Percentiles rank a stretch among this genome's conserved stretches.
Evolutionary conservation across 352 stramenopile species (phyloP).

Genomic region (Pythium dissimile): DNA sequence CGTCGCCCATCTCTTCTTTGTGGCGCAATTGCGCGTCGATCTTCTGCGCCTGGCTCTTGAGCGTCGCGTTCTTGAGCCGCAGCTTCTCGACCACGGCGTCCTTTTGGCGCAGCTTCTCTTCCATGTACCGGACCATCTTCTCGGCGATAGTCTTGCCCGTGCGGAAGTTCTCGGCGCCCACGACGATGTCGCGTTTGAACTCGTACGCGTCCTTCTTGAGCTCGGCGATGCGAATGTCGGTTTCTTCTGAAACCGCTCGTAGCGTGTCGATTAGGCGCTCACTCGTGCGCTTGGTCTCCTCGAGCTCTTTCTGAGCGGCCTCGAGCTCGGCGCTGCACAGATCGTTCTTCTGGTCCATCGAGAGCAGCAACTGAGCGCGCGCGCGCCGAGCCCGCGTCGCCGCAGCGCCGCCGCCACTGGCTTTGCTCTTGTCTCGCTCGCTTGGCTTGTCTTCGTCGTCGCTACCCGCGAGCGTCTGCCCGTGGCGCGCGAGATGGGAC

Average conservation of each 20-base stretch:
- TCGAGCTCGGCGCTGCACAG: constrained; percentile 87
- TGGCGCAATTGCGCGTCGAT: constrained; percentile 89
- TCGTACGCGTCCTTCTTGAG: constrained; percentile 96
- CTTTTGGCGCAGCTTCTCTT: constrained; percentile 92
- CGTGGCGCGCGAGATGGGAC: constrained; percentile 75
- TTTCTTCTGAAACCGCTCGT: constrained; percentile 90
- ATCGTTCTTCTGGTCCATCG: constrained; percentile 93
- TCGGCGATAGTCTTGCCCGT: constrained; percentile 92
- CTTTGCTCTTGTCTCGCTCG: constrained; percentile 35
- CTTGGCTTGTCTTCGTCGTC: constrained; percentile 65
- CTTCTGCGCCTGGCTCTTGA: constrained; percentile 92
- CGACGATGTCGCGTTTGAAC: constrained; percentile 95
- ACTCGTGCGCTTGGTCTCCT: constrained; percentile 87
- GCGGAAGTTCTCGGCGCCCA: constrained; percentile 92
- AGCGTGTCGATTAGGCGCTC: constrained; percentile 94
- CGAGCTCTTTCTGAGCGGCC: constrained; percentile 82
- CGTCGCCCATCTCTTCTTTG: constrained; percentile 95
- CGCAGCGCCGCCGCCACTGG: not conserved
- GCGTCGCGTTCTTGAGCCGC: constrained; percentile 90
- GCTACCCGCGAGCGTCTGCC: constrained; percentile 34
- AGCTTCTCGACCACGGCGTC: constrained; percentile 93
- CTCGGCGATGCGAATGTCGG: constrained; percentile 92
- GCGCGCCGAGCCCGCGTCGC: constrained; percentile 43
- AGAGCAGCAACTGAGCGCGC: constrained; percentile 67
- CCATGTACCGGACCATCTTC: constrained; percentile 94